Evolutionary conservation across 495 filamentous ascomycete species (phyloP).

Genomic region (Hyphodiscus hymeniophilus): DNA sequence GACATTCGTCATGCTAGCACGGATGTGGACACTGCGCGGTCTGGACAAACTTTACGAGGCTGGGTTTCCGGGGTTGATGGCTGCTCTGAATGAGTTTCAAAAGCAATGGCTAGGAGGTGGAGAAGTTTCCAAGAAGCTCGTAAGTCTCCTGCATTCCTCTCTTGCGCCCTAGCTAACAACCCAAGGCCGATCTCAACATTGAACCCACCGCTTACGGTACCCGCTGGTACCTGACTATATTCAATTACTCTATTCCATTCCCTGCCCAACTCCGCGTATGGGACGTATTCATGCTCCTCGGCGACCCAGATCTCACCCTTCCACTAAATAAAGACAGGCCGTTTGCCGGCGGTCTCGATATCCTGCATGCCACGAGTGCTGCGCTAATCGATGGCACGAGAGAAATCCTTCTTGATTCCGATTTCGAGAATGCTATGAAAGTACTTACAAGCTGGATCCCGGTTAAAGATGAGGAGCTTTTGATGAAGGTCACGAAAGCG

Average conservation of each 20-base stretch:
- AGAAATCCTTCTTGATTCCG: conserved; percentile 83
- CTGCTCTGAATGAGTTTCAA: conserved; percentile 82
- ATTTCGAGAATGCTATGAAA: conserved; percentile 98
- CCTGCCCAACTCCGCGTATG: conserved; percentile 95
- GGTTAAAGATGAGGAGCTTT: conserved; percentile 85
- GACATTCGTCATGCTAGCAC: conserved; percentile 89
- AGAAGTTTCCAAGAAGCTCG: conserved; percentile 68
- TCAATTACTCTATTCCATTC: conserved; percentile 96
- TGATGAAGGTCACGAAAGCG: conserved; percentile 89
- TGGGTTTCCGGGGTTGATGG: conserved; percentile 83
- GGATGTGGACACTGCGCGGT: conserved; percentile 83
- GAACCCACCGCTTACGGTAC: conserved; percentile 89
- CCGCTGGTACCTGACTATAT: conserved; percentile 94
- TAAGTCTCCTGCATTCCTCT: conserved; percentile 26
- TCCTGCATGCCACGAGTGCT: conserved; percentile 84
- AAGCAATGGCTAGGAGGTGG: conserved; percentile 70
- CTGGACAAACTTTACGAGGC: conserved; percentile 75
- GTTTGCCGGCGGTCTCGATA: conserved; percentile 66
- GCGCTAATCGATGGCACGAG: conserved; percentile 89
- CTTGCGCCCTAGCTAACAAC: neutral
- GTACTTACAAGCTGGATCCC: conserved; percentile 93
- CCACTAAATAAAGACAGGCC: conserved; percentile 23
- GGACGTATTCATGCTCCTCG: conserved; percentile 98
- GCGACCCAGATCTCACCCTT: conserved; percentile 43
- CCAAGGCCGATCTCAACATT: conserved; percentile 68